phyloP scores from a whole-genome alignment of 352 stramenopile species.

The Peronospora destructor region DNA sequence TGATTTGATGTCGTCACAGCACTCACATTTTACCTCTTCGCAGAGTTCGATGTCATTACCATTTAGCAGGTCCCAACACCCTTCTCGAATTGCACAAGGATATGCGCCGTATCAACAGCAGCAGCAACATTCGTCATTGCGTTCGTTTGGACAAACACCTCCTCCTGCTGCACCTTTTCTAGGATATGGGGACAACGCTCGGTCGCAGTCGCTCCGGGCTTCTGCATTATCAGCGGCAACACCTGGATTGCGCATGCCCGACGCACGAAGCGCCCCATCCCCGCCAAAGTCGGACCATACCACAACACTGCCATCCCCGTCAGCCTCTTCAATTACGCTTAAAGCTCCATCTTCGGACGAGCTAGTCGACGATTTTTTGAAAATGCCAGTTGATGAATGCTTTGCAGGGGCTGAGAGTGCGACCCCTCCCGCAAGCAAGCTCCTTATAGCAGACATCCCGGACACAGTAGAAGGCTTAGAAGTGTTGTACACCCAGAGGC shows the following conservation, averaged over 20 bases:
- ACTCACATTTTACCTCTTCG: slow-evolving; percentile 43
- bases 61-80: slow-evolving; percentile 14
- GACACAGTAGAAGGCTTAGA: slow-evolving; percentile 50
- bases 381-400: slow-evolving; percentile 37
- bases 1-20: slow-evolving; percentile 18
- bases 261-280: slow-evolving; percentile 17
- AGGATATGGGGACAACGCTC: slow-evolving; percentile 41
- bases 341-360: slow-evolving; percentile 37
- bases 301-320: slow-evolving; percentile 14
- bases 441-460: slow-evolving; percentile 52
- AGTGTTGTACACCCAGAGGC: slow-evolving; percentile 53
- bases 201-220: slow-evolving; percentile 40
- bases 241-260: slow-evolving; percentile 11
- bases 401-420: slow-evolving; percentile 17
- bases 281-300: slow-evolving; percentile 11
- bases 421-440: slow-evolving; percentile 31
- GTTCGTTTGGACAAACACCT: slow-evolving; percentile 37
- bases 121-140: slow-evolving; percentile 8
- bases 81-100: slow-evolving; percentile 18
- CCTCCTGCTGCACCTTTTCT: slow-evolving; percentile 65
- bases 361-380: slow-evolving; percentile 63
- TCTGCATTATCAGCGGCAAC: slow-evolving; percentile 6
- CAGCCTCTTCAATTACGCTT: slow-evolving; percentile 18
- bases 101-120: slow-evolving; percentile 21
- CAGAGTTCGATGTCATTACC: slow-evolving; percentile 27